phyloP scores from a whole-genome alignment of 257 asterid species.

The Lantana camara region DNA sequence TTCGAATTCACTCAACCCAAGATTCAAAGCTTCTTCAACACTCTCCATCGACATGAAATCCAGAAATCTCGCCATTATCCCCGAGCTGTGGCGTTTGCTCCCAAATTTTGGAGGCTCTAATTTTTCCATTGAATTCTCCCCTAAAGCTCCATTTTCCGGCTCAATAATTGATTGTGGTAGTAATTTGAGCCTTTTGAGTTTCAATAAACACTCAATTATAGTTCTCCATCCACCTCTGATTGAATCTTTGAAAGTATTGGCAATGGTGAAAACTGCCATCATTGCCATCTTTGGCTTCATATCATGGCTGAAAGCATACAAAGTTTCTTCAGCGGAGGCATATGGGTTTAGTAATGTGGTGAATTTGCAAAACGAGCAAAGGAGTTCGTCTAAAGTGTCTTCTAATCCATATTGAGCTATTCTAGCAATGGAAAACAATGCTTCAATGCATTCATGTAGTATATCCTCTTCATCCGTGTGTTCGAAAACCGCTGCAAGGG shows the following conservation, averaged over 20 bases:
- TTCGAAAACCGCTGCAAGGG: conserved; percentile 83
- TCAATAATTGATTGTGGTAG: conserved; percentile 78
- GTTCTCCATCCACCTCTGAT: conserved; percentile 93
- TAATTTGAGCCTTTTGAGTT: conserved; percentile 81
- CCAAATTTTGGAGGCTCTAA: conserved; percentile 38
- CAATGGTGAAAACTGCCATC: conserved; percentile 78
- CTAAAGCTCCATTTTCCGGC: conserved; percentile 33
- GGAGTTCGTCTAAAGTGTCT: conserved; percentile 85
- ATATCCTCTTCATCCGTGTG: conserved; percentile 82
- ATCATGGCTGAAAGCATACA: conserved; percentile 78
- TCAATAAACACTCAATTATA: conserved; percentile 80
- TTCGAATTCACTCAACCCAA: conserved; percentile 80
- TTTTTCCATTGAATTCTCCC: conserved; percentile 17
- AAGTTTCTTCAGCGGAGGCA: conserved; percentile 82
- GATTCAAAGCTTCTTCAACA: conserved; percentile 78
- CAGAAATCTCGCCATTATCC: conserved; percentile 63
- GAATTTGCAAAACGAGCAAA: conserved; percentile 82
- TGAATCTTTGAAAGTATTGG: conserved; percentile 75
- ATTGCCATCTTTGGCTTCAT: conserved; percentile 93
- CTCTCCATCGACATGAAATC: conserved; percentile 76
- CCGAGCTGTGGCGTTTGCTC: conserved; percentile 38
- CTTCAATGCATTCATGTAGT: conserved; percentile 82
- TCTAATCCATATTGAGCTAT: conserved; percentile 82
- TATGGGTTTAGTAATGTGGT: conserved; percentile 77
- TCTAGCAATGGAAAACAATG: conserved; percentile 76